Conservation (phyloP, 139 green algal species). For the Protoeuglena noctilucae region DNA sequence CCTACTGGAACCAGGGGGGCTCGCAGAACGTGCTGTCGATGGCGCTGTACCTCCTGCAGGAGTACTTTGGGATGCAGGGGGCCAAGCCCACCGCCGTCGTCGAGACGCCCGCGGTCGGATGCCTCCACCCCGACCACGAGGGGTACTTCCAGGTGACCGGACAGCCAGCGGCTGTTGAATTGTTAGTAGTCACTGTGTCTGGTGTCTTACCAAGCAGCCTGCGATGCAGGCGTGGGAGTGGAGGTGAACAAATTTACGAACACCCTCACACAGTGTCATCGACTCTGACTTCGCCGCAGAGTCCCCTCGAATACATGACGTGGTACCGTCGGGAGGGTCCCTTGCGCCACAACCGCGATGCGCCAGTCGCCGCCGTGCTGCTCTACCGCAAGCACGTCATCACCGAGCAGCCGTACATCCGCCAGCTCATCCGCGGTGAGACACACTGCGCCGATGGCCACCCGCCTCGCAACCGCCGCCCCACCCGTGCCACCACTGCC, state of each 20-base stretch:
- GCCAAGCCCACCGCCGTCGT: slow-evolving; percentile 14
- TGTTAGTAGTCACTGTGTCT: no score
- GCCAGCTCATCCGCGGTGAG: slow-evolving; percentile 34
- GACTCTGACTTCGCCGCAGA: no score
- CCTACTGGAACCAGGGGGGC: slow-evolving; percentile 88
- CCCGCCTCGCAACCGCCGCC: no score
- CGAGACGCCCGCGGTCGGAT: slow-evolving; percentile 79
- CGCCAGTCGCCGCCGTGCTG: slow-evolving; percentile 70
- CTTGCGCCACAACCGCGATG: slow-evolving; percentile 16
- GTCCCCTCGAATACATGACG: slow-evolving; percentile 55
- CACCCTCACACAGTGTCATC: no score
- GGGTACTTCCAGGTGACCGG: slow-evolving; percentile 38
- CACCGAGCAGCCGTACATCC: slow-evolving; percentile 70
- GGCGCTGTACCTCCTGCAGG: slow-evolving; percentile 67
- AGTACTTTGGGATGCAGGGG: slow-evolving; percentile 31
- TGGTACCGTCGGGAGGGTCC: slow-evolving; percentile 43
- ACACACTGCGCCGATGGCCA: no score
- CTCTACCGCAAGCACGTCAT: slow-evolving; percentile 99
- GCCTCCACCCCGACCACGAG: slow-evolving; percentile 64
- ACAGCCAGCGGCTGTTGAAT: no score
- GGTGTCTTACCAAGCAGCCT: no score
- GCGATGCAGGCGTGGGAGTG: no score
- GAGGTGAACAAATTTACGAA: no score
- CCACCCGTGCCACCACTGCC: no score
- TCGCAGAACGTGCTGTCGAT: slow-evolving; percentile 62